Evolutionary conservation across 768 basidiomycete species (phyloP), one percentile per base, ranked within the genome.

Genomic region (Dioszegia aurantiaca): DNA sequence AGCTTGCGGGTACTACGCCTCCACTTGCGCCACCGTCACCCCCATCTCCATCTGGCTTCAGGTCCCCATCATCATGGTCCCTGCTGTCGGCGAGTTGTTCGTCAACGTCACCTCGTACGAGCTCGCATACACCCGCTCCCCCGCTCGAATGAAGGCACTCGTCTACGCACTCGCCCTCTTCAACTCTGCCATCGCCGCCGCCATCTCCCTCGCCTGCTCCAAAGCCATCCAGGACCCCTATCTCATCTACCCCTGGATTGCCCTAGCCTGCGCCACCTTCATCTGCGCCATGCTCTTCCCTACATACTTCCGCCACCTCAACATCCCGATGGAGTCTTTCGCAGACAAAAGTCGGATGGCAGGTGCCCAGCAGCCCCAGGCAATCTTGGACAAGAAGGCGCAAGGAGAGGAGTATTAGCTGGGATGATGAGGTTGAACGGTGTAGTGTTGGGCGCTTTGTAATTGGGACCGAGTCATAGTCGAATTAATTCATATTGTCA

Each of bases 1-100:
- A 16, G 68, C 72, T 14, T 75, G 73, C 54, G 75, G 75, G 9
- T 62, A 70, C 56, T 63, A 62, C 39, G 75, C 73, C 5, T 66
- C 72, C 1, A 63, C 56, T 33, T 72, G 69, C 43, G 40, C 56
- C 30, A 58, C 59, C 53, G 54, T 21, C 56, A 56, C 26, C 63
- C 72, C 1, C 37, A 41, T 12, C 47, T 73, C 40, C 55, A 64
- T 12, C 62, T 76, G 21, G 70, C 69, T 61, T 53, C 73, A 75
- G 56, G 54, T 72, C 26, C 72, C 72, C 3, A 55, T 75, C 16
- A 70, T 62, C 64, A 56, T 60, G 14, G 54, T 73, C 21, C 68
- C 70, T n/a, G 70, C 70, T 14, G 36, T 65, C 40, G 68, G 62
- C 16, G 73, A 72, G 51, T 37, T 69, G 31, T 65, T 74, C 45